A percentile compares a stretch with the other conserved stretches of the same genome.
phyloP scores from a whole-genome alignment of 2,329 filamentous ascomycete species.

The Penicillium brasilianum region DNA sequence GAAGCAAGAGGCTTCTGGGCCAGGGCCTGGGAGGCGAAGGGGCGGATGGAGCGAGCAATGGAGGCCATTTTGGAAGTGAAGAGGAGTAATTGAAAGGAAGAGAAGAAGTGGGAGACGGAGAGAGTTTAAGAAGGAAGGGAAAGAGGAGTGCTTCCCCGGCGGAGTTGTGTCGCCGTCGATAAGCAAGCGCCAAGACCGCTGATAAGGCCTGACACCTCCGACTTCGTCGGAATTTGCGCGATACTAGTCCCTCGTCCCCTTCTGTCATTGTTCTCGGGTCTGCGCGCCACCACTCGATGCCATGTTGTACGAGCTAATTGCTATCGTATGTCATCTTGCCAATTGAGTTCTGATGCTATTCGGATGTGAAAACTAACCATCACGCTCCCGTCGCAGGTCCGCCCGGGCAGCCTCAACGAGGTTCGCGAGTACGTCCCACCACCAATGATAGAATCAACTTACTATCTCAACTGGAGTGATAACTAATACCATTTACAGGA shows the following conservation, averaged over 20 bases:
- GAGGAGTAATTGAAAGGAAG: slow-evolving; percentile 16
- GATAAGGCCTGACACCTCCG: slow-evolving; percentile 32
- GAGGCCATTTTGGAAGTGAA: slow-evolving; percentile 41
- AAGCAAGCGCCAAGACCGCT: slow-evolving; percentile 35
- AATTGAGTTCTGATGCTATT: background rate
- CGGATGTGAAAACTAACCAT: slow-evolving; percentile 19
- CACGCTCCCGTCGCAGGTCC: slow-evolving; percentile 66
- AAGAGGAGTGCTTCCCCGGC: slow-evolving; percentile 34
- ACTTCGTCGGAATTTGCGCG: slow-evolving; percentile 35
- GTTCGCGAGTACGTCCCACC: slow-evolving; percentile 81
- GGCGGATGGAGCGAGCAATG: slow-evolving; percentile 43
- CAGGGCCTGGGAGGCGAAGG: slow-evolving; percentile 44
- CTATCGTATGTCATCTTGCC: slow-evolving; percentile 69
- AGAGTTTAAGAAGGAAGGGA: slow-evolving; percentile 37
- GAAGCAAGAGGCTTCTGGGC: slow-evolving; percentile 44
- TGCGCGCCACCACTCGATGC: slow-evolving; percentile 34
- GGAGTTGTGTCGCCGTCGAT: slow-evolving; percentile 32
- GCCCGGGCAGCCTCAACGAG: slow-evolving; percentile 85
- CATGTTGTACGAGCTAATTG: slow-evolving; percentile 98
- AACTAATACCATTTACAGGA: slow-evolving; percentile 59
- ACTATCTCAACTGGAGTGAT: slow-evolving; percentile 3
- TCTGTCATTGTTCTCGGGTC: slow-evolving; percentile 24
- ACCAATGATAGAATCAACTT: slow-evolving; percentile 12
- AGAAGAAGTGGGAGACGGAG: slow-evolving; percentile 27
- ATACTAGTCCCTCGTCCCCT: slow-evolving; percentile 24